These are phyloP conservation scores for Cystofilobasidium capitatum DNA, from an alignment of 768 basidiomycete species.

Conservation along the genomic window DNA sequence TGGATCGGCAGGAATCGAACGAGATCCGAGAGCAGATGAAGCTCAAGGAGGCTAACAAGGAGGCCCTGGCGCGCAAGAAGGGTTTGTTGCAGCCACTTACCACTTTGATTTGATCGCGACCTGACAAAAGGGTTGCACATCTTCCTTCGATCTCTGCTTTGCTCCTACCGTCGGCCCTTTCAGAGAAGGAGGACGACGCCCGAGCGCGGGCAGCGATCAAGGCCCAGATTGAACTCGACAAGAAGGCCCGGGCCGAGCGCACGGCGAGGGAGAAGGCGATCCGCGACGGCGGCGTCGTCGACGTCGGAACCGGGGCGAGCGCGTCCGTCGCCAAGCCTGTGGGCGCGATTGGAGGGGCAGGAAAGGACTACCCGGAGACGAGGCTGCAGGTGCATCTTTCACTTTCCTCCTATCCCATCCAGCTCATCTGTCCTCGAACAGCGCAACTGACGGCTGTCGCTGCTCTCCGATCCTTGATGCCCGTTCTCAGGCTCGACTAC, in stretches of 20 bases:
- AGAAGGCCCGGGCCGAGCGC: slow-evolving; percentile 75
- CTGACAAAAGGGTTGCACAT: neutral
- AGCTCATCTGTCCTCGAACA: slow-evolving; percentile 26
- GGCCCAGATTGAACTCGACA: slow-evolving; percentile 91
- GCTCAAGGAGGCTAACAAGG: slow-evolving; percentile 58
- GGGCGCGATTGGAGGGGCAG: slow-evolving; percentile 38
- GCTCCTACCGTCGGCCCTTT: neutral
- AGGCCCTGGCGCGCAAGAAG: slow-evolving; percentile 67
- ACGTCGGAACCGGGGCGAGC: slow-evolving; percentile 16
- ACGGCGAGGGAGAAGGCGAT: slow-evolving; percentile 82
- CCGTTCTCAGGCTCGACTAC: slow-evolving; percentile 58
- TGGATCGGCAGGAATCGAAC: slow-evolving; percentile 54
- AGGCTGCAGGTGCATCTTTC: slow-evolving; percentile 55
- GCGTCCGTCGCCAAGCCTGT: slow-evolving; percentile 38
- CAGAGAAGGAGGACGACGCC: slow-evolving; percentile 84
- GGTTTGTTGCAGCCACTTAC: slow-evolving; percentile 44
- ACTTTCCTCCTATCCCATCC: slow-evolving; percentile 51
- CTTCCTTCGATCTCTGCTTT: neutral
- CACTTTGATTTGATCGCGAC: neutral
- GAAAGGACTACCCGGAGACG: slow-evolving; percentile 68
- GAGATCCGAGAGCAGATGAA: slow-evolving; percentile 62
- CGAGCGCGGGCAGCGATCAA: slow-evolving; percentile 77
- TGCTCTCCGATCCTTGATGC: neutral
- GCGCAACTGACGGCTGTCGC: neutral
- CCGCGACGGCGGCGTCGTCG: slow-evolving; percentile 55